These are phyloP conservation scores for Aquilaria malaccensis DNA, from an alignment of 345 rosid genomes.

Conservation along the genomic window DNA sequence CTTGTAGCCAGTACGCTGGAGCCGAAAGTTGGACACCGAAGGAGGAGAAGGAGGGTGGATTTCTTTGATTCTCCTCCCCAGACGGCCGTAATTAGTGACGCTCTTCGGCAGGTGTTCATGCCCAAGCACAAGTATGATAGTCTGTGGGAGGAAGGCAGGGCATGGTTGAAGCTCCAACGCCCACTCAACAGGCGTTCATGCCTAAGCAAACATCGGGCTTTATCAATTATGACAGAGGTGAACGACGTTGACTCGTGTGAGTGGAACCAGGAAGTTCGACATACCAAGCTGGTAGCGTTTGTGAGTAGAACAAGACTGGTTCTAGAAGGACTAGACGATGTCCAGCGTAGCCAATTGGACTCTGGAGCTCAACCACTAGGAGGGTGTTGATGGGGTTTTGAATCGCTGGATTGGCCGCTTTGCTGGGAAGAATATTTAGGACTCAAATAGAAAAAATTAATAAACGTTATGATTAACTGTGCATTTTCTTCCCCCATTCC, in stretches of 20 bases:
- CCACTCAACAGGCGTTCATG: conserved; percentile 5
- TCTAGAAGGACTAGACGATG: conserved; percentile 84
- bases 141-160: conserved; percentile 39
- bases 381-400: conserved; percentile 47
- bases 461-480: too few relatives aligned
- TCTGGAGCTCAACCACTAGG: conserved; percentile 46
- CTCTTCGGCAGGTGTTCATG: conserved; percentile 46
- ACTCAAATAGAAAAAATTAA: too few relatives aligned
- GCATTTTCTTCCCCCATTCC: too few relatives aligned
- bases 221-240: conserved; percentile 77
- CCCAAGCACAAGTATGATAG: conserved; percentile 42
- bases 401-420: conserved; percentile 90
- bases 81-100: conserved; percentile 41
- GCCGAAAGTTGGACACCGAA: too few relatives aligned
- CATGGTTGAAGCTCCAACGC: conserved; percentile 35
- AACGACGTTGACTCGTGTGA: conserved; percentile 47
- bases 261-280: conserved; percentile 58
- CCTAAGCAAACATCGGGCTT: conserved; percentile 32
- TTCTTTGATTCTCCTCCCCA: too few relatives aligned
- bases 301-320: conserved; percentile 51
- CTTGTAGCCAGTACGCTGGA: too few relatives aligned
- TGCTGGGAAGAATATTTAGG: conserved; percentile 53
- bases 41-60: too few relatives aligned
- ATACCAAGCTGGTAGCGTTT: conserved; percentile 54
- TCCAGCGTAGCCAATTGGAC: conserved; percentile 55